Evolutionary conservation across 2,329 filamentous ascomycete genomes (phyloP), one percentile per base, ranked within the genome.

Genomic region (Dothideomycetes sp.): DNA sequence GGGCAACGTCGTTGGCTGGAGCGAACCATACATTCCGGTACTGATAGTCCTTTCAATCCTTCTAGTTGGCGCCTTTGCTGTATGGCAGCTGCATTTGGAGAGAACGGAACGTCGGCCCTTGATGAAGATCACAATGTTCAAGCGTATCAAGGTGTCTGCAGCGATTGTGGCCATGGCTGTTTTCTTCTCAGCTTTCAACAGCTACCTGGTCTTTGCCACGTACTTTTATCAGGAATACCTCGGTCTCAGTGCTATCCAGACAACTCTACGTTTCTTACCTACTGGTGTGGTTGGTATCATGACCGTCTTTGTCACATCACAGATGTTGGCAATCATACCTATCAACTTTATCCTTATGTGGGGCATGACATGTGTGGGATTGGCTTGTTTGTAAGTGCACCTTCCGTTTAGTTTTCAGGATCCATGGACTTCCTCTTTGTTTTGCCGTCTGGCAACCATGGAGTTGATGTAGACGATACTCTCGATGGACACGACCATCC

Each of bases 201-300:
- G 79, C 55, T 82, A 71, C 49, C 61, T 82, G 27, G 66, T 84
- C 45, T 82, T 73, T 50, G 72, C 77, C 1, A 84, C 80, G 4
- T 84, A 80, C 58, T 82, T 44, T 18, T 84, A 75, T 58, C 80
- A 84, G 57, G 71, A 79, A 47, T 83, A 73, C 54, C 77, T 80
- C 50, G 73, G 69, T 0, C 65, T 77, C 2, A 69, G 67, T 1
- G 65, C 78, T 1, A 63, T 83, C n/a, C 71, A 82, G 47, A 83
- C 80, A 0, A 82, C 78, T 10, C 55, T 84, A 7, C 75, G 78
- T 3, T 84, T 83, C 55, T 65, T 84, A 7, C 80, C 80, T 0
- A 80, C 74, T 0, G 80, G 80, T 8, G 64, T 79, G 0, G 65
- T 65, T 6, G 80, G 80, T 5, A 56, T 75, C 4, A 47, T 76